A percentile compares a stretch with the other conserved stretches of the same genome.
phyloP scores from a whole-genome alignment of 441 rosid species.

The Erodium moschatum region DNA sequence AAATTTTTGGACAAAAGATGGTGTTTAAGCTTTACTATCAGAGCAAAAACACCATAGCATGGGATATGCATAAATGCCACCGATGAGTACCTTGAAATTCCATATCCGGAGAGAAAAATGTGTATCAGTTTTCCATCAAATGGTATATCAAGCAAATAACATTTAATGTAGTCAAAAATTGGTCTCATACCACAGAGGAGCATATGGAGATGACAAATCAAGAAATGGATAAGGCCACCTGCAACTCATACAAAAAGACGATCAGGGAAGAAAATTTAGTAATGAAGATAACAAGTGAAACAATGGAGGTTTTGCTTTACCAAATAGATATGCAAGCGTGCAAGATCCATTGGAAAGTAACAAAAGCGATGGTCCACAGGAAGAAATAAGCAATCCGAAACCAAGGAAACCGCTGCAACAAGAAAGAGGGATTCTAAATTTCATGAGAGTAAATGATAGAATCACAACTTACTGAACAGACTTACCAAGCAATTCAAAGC shows the following conservation, averaged over 20 bases:
- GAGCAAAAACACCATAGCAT: slow-evolving; percentile 61
- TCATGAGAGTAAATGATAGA: slow-evolving; percentile 1
- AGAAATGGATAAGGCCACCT: slow-evolving; percentile 99
- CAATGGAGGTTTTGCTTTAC: slow-evolving; percentile 30
- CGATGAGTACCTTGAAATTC: slow-evolving; percentile 57
- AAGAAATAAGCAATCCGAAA: slow-evolving; percentile 89
- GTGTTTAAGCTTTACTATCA: slow-evolving; percentile 70
- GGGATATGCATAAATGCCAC: slow-evolving; percentile 88
- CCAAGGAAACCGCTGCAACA: slow-evolving; percentile 67
- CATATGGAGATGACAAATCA: slow-evolving; percentile 61
- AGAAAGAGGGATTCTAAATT: not conserved
- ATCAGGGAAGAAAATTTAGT: not conserved
- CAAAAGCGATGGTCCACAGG: slow-evolving; percentile 70
- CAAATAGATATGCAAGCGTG: slow-evolving; percentile 56
- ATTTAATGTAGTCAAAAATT: too few species aligned
- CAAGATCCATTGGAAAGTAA: slow-evolving; percentile 73
- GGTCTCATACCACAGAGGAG: slow-evolving; percentile 50
- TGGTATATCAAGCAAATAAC: not conserved
- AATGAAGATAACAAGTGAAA: not conserved
- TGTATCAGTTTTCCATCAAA: not conserved
- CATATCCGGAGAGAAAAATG: slow-evolving; percentile 8
- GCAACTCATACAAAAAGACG: slow-evolving; percentile 3
- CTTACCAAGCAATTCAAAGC: slow-evolving; percentile 77
- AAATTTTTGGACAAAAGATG: slow-evolving; percentile 53
- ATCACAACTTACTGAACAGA: not conserved